phyloP scores from a whole-genome alignment of 2,329 filamentous ascomycete genomes.

The Zymoseptoria ardabiliae region DNA sequence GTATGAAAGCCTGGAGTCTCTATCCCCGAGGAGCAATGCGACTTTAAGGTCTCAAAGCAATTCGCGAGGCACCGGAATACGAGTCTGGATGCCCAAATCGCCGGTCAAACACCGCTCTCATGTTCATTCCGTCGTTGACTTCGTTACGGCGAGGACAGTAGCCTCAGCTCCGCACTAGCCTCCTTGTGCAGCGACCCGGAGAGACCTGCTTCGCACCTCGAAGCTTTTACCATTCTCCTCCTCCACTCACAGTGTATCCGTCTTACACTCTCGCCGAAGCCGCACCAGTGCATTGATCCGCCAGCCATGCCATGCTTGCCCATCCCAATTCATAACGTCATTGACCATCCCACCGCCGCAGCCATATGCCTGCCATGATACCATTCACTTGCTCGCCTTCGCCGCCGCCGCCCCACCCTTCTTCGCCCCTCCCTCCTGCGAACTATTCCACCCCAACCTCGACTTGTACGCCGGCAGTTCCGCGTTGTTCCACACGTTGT shows the following conservation, averaged over 20 bases:
- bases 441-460: slow-evolving; percentile 28
- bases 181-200: neutral
- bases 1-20: neutral
- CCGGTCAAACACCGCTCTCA: neutral
- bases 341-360: neutral
- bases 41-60: neutral
- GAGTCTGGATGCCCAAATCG: no score
- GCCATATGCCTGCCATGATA: neutral
- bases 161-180: neutral
- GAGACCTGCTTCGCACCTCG: neutral
- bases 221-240: neutral
- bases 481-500: slow-evolving; percentile 44
- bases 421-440: slow-evolving; percentile 11
- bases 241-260: neutral
- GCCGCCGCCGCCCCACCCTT: neutral
- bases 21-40: neutral
- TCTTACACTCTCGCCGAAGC: neutral
- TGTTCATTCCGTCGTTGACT: neutral
- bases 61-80: neutral
- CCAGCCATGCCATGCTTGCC: neutral
- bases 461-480: slow-evolving; percentile 32
- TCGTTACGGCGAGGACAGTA: neutral
- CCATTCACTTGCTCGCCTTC: slow-evolving; percentile 3
- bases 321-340: neutral
- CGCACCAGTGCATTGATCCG: neutral